A percentile compares a stretch with the other conserved stretches of the same genome.
Conservation (phyloP, 768 basidiomycete species). For the Boletus vermiculosoides region DNA sequence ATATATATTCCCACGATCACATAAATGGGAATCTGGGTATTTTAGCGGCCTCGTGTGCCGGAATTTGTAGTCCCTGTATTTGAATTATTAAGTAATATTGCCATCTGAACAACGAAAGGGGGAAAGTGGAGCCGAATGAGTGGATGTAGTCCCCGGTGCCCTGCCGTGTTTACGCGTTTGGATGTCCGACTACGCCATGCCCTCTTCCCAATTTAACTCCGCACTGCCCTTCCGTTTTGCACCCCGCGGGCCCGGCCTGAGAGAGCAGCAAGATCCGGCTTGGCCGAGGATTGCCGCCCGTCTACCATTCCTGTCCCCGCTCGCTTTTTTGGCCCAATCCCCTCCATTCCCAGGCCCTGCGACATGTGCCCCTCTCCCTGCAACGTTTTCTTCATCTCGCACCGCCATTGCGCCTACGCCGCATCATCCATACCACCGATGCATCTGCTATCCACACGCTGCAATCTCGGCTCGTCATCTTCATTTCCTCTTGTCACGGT, state of each 20-base stretch:
- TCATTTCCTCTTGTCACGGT: slow-evolving; percentile 20
- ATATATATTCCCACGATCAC: neutral
- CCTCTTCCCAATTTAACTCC: slow-evolving; percentile 21
- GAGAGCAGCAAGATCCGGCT: slow-evolving; percentile 26
- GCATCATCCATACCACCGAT: slow-evolving; percentile 21
- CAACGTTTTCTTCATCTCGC: slow-evolving; percentile 37
- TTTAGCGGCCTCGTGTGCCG: slow-evolving; percentile 34
- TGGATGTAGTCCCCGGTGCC: slow-evolving; percentile 28
- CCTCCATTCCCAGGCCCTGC: slow-evolving; percentile 14
- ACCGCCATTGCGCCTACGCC: slow-evolving; percentile 27
- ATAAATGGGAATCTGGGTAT: slow-evolving; percentile 21
- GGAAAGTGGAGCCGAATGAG: slow-evolving; percentile 7
- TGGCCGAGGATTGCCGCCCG: slow-evolving; percentile 25
- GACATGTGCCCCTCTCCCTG: slow-evolving; percentile 22
- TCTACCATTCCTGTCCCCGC: slow-evolving; percentile 3
- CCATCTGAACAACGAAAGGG: slow-evolving; percentile 13
- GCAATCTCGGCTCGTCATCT: slow-evolving; percentile 26
- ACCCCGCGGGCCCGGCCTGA: slow-evolving; percentile 29
- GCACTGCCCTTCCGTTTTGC: slow-evolving; percentile 17
- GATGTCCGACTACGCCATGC: slow-evolving; percentile 17
- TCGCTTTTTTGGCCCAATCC: too few species aligned
- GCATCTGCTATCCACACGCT: slow-evolving; percentile 23
- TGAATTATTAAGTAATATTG: slow-evolving; percentile 32
- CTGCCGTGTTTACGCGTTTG: slow-evolving; percentile 19
- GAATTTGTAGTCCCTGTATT: slow-evolving; percentile 33